Evolutionary conservation across 2,329 filamentous ascomycete species (phyloP), one percentile per base, ranked within the genome.

Genomic region (Paramyrothecium roridum): DNA sequence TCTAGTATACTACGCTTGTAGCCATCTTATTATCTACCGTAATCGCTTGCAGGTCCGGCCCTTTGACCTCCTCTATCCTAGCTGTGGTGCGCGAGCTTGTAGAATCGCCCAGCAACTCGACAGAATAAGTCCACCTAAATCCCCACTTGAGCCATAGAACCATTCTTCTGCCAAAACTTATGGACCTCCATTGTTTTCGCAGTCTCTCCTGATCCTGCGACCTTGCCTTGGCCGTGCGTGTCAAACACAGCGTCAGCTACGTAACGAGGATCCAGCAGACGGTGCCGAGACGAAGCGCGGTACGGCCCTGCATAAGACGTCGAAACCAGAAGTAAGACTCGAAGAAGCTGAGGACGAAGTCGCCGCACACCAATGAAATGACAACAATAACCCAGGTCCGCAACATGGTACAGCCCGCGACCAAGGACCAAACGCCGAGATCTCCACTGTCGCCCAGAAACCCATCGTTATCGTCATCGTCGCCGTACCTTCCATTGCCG

Each of bases 271-370:
- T 65, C 68, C 69, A 71, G 57, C 54, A 63, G 21, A 67, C 30
- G 21, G 68, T 70, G 21, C 67, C 67, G 17, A 69, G 59, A 17
- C 67, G 61, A 16, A 70, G 57, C 8, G 68, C 57, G 48, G 52
- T 52, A 56, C 64, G 62, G 26, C 69, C 68, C 4, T 59, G 56
- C 67, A 71, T 71, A 52, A 70, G 53, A 20, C 65, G 56, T n/a
- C 61, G 59, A 58, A 68, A 70, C 68, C 69, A 71, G 48, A 66
- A 57, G 56, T 60, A 70, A 21, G 64, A 68, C 52, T 70, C 67
- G 21, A 66, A 8, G 55, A 67, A 69, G 26, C 67, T 67, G 4
- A 67, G 55, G 10, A 70, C 23, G 53, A 70, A 69, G 13, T 71
- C 21, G 13, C 57, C n/a, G 0, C 67, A 67, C 22, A 71, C 46